Conservation (phyloP, 129 eudicot species). For the Ambrosia artemisiifolia region DNA sequence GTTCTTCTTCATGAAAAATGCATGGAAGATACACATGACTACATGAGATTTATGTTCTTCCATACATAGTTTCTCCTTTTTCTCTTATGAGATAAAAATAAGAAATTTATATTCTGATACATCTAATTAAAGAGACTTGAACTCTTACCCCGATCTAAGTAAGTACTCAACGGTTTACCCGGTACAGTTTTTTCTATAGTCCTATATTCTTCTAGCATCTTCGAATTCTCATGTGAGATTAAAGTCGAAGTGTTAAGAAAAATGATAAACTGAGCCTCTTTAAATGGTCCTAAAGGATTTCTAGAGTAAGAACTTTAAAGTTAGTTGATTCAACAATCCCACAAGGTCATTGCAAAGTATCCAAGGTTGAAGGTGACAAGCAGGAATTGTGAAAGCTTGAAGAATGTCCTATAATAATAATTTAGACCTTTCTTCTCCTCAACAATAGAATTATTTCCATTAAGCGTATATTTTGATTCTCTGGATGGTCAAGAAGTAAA, state of each 20-base stretch:
- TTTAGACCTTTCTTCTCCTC: not conserved
- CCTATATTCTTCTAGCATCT: not conserved
- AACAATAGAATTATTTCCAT: not conserved
- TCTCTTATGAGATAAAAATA: not conserved
- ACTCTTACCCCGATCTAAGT: not conserved
- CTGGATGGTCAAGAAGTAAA: not conserved
- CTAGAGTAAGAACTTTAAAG: too few species aligned
- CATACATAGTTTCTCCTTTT: not conserved
- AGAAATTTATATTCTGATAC: not conserved
- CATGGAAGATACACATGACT: conserved; percentile 18
- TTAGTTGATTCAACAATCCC: not conserved
- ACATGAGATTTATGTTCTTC: not conserved
- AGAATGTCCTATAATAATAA: not conserved
- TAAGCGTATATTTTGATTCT: not conserved
- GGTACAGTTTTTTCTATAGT: not conserved
- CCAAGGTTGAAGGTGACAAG: not conserved
- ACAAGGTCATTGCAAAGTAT: not conserved
- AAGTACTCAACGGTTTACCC: not conserved
- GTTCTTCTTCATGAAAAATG: conserved; percentile 23
- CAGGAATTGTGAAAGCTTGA: not conserved
- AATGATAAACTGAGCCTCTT: not conserved
- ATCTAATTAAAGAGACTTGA: not conserved
- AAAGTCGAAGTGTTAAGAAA: not conserved
- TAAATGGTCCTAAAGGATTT: not conserved
- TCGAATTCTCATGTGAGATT: not conserved